Evolutionary conservation across 2,329 filamentous ascomycete genomes (phyloP).

Genomic region (Neopestalotiopsis rosae): DNA sequence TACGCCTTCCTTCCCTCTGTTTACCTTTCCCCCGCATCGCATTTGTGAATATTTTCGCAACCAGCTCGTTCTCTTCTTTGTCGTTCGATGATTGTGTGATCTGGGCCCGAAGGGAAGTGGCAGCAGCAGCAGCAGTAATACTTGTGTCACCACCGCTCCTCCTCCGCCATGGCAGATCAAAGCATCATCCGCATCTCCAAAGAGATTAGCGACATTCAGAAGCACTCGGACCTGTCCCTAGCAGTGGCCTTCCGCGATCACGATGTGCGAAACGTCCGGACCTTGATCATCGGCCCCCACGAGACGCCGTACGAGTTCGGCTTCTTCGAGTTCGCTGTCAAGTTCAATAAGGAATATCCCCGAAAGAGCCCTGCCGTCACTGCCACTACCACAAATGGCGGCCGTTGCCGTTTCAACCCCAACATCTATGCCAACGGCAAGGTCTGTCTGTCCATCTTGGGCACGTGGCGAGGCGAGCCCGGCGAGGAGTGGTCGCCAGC

Average conservation of each 20-base stretch:
- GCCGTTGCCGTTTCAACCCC: slow-evolving; percentile 89
- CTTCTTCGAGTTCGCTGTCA: slow-evolving; percentile 90
- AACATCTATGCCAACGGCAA: slow-evolving; percentile 94
- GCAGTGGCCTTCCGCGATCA: slow-evolving; percentile 86
- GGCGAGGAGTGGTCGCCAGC: slow-evolving; percentile 97
- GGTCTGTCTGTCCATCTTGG: slow-evolving; percentile 92
- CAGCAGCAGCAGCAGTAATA: background rate
- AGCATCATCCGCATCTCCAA: slow-evolving; percentile 88
- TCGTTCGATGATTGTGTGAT: background rate
- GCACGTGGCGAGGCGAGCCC: slow-evolving; percentile 91
- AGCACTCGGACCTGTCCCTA: slow-evolving; percentile 82
- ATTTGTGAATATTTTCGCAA: background rate
- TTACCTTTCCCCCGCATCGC: background rate
- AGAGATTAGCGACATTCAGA: slow-evolving; percentile 88
- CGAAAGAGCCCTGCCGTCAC: slow-evolving; percentile 65
- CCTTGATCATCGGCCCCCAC: slow-evolving; percentile 88
- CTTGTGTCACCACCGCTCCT: background rate
- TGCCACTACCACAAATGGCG: slow-evolving; percentile 86
- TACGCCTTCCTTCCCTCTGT: background rate
- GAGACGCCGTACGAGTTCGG: slow-evolving; percentile 97
- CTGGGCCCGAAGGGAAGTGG: background rate
- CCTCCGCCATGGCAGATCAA: slow-evolving; percentile 73
- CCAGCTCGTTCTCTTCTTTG: background rate
- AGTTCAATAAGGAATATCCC: slow-evolving; percentile 86
- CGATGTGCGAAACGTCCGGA: slow-evolving; percentile 86